Percentiles rank a stretch among this genome's conserved stretches.
phyloP scores from a whole-genome alignment of 768 basidiomycete genomes.

The Macrocybe gigantea region DNA sequence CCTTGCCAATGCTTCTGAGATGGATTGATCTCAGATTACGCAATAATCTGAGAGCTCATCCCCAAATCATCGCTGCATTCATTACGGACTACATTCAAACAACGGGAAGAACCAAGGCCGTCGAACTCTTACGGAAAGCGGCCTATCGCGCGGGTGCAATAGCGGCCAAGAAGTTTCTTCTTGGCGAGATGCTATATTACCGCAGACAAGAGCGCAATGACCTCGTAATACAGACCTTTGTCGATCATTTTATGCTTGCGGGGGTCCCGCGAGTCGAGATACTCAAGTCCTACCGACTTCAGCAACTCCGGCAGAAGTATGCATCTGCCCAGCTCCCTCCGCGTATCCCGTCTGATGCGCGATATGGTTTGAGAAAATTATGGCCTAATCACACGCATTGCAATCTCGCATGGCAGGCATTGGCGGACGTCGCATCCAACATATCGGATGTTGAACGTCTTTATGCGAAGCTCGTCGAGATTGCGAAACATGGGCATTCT shows the following conservation, averaged over 20 bases:
- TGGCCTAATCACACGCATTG: slow-evolving; percentile 28
- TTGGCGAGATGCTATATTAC: slow-evolving; percentile 41
- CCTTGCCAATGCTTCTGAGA: background rate
- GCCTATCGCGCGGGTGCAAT: slow-evolving; percentile 16
- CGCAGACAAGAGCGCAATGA: slow-evolving; percentile 15
- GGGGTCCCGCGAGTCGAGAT: slow-evolving; percentile 45
- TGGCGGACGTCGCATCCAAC: slow-evolving; percentile 18
- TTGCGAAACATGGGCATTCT: slow-evolving; percentile 4
- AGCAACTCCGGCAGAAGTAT: background rate
- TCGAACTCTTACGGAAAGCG: slow-evolving; percentile 24
- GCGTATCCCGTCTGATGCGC: slow-evolving; percentile 3
- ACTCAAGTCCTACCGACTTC: slow-evolving; percentile 12
- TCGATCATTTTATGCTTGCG: slow-evolving; percentile 41
- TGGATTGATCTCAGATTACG: no score
- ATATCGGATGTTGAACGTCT: slow-evolving; percentile 24
- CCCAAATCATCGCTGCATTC: background rate
- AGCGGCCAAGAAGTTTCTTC: slow-evolving; percentile 22
- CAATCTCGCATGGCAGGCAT: slow-evolving; percentile 35
- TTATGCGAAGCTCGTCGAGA: slow-evolving; percentile 37
- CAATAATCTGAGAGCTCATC: no score
- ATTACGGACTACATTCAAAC: slow-evolving; percentile 2
- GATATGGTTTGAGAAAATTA: slow-evolving; percentile 17
- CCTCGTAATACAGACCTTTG: slow-evolving; percentile 39
- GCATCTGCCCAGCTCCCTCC: slow-evolving; percentile 1
- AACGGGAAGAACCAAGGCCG: slow-evolving; percentile 15